These are phyloP conservation scores for Styphnolobium japonicum DNA, from an alignment of 306 rosid genomes.

Conservation along the genomic window DNA sequence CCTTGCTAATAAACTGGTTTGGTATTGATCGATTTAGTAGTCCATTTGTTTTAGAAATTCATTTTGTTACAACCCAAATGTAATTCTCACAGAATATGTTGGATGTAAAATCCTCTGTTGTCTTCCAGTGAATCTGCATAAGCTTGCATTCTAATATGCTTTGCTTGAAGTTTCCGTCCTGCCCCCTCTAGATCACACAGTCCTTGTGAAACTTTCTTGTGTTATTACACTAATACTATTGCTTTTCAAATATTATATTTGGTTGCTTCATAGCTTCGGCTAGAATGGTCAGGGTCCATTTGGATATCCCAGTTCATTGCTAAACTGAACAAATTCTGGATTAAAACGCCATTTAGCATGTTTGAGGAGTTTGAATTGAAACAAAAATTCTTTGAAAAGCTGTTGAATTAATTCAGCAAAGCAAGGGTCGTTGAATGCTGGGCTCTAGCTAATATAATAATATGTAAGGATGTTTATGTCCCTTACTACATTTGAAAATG, in stretches of 20 bases:
- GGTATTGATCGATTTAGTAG: background rate
- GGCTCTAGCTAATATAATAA: background rate
- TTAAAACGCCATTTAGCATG: background rate
- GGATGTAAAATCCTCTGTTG: background rate
- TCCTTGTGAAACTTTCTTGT: background rate
- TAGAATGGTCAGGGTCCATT: background rate
- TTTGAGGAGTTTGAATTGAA: background rate
- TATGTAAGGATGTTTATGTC: no score
- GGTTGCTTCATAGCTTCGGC: background rate
- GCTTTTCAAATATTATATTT: background rate
- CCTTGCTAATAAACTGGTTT: background rate
- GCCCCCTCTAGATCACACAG: slow-evolving; percentile 11
- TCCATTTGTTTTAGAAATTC: background rate
- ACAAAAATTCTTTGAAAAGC: background rate
- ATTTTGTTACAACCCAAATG: background rate
- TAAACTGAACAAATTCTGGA: background rate
- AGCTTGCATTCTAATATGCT: background rate
- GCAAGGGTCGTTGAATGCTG: background rate
- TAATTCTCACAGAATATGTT: background rate
- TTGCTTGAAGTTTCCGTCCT: background rate
- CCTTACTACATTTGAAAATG: background rate
- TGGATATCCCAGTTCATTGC: background rate
- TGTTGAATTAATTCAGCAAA: background rate
- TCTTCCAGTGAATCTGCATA: background rate
- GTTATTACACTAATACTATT: background rate